Percentiles rank a stretch among this genome's conserved stretches.
These are phyloP conservation scores for Penicillium sp. DNA, from an alignment of 2,329 filamentous ascomycete genomes.

Conservation along the genomic window DNA sequence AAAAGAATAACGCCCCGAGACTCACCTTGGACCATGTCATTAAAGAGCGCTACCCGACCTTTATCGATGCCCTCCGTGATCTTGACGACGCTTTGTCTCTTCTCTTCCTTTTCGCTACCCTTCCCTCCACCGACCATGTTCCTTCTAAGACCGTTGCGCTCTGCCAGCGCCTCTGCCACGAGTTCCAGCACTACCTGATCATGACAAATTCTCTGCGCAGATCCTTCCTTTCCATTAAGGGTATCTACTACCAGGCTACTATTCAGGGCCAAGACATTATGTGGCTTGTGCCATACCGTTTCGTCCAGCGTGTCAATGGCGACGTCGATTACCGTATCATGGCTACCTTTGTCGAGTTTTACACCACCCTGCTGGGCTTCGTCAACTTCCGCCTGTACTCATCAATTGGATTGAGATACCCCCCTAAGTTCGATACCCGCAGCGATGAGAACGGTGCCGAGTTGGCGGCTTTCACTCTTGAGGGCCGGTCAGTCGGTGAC, in stretches of 20 bases:
- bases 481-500: slow-evolving; percentile 62
- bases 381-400: slow-evolving; percentile 96
- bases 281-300: slow-evolving; percentile 97
- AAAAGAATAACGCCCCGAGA: slow-evolving; percentile 85
- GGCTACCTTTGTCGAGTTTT: slow-evolving; percentile 98
- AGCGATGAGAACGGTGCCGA: slow-evolving; percentile 90
- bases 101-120: slow-evolving; percentile 95
- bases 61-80: slow-evolving; percentile 88
- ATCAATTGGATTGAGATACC: slow-evolving; percentile 85
- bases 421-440: slow-evolving; percentile 83
- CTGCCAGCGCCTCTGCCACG: slow-evolving; percentile 87
- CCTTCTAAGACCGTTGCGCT: slow-evolving; percentile 93
- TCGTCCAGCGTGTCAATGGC: slow-evolving; percentile 89
- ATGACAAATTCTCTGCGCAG: slow-evolving; percentile 86
- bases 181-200: slow-evolving; percentile 98
- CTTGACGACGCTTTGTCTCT: slow-evolving; percentile 95
- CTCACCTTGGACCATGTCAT: slow-evolving; percentile 96
- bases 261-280: slow-evolving; percentile 96
- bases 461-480: slow-evolving; percentile 84
- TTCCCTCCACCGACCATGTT: slow-evolving; percentile 84
- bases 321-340: slow-evolving; percentile 99
- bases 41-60: slow-evolving; percentile 96
- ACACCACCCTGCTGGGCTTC: slow-evolving; percentile 92
- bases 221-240: slow-evolving; percentile 97
- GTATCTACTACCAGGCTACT: slow-evolving; percentile 97